A percentile compares a stretch with the other conserved stretches of the same genome.
phyloP scores from a whole-genome alignment of 345 rosid species.

The Erucastrum elatum region DNA sequence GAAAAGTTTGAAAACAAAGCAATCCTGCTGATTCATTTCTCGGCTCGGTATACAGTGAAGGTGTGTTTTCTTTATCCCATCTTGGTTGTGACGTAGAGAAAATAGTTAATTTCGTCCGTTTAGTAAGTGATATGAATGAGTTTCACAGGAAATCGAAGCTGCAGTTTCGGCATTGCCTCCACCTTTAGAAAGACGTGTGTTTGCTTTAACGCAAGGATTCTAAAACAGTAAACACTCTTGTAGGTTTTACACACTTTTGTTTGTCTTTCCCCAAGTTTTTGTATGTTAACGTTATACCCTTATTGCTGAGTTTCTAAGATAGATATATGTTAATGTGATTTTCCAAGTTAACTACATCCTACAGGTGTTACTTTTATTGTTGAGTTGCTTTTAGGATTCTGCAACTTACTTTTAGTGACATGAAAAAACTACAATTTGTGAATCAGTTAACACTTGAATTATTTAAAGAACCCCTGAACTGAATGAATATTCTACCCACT shows the following conservation, averaged over 20 bases:
- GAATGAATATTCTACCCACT: not conserved
- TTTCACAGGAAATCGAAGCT: constrained; percentile 65
- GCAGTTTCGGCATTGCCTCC: constrained; percentile 65
- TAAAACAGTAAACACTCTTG: constrained; percentile 35
- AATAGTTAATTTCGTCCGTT: not conserved
- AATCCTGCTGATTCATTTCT: constrained; percentile 88
- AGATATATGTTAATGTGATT: not conserved
- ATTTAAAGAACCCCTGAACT: not conserved
- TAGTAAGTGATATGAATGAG: not conserved
- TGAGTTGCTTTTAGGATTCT: not conserved
- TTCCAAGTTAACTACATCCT: not conserved
- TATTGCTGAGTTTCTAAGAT: not conserved
- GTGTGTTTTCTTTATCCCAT: constrained; percentile 44
- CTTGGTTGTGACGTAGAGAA: not conserved
- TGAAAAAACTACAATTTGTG: not conserved
- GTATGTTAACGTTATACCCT: not conserved
- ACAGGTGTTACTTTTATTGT: not conserved
- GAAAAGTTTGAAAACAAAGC: constrained; percentile 77
- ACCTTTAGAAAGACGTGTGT: constrained; percentile 72
- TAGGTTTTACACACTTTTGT: not conserved
- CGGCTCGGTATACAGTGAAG: constrained; percentile 76
- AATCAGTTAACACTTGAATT: not conserved
- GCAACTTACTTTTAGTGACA: not conserved
- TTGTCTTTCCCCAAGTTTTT: constrained; percentile 7
- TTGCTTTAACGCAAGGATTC: constrained; percentile 79